Evolutionary conservation across 177 flowering plant species (phyloP).

Genomic region (Vitis hybrid): DNA sequence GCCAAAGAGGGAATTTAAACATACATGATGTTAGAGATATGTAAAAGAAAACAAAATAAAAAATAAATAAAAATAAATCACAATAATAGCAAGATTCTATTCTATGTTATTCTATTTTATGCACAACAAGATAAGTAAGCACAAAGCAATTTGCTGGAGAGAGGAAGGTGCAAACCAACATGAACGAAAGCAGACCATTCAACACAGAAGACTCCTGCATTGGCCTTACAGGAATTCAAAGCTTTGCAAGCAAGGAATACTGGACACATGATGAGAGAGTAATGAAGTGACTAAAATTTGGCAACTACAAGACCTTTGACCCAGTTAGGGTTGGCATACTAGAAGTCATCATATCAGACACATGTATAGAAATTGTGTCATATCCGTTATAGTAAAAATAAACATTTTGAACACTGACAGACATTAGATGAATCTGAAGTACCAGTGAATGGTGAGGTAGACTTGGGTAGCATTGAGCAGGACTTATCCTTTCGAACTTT

Average conservation of each 20-base stretch:
- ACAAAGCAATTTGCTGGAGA: too few relatives aligned
- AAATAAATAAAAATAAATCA: background rate
- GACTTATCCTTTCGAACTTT: background rate
- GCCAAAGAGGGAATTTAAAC: conserved; percentile 3
- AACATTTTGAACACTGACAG: too few relatives aligned
- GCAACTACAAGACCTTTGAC: background rate
- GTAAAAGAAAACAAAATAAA: background rate
- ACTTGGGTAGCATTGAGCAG: too few relatives aligned
- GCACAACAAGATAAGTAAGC: too few relatives aligned
- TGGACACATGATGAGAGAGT: background rate
- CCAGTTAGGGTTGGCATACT: background rate
- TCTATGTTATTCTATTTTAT: too few relatives aligned
- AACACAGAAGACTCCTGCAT: background rate
- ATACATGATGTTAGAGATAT: background rate
- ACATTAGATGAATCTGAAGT: too few relatives aligned
- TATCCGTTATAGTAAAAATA: too few relatives aligned
- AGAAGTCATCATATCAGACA: background rate
- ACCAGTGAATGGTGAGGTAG: too few relatives aligned
- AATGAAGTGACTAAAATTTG: background rate
- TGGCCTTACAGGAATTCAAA: background rate
- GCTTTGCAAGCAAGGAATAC: background rate
- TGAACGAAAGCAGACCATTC: background rate
- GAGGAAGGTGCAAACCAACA: too few relatives aligned
- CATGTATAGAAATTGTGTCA: background rate
- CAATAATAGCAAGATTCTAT: too few relatives aligned